These are phyloP conservation scores for Xylaria castorea DNA, from an alignment of 495 filamentous ascomycete genomes.

Conservation along the genomic window DNA sequence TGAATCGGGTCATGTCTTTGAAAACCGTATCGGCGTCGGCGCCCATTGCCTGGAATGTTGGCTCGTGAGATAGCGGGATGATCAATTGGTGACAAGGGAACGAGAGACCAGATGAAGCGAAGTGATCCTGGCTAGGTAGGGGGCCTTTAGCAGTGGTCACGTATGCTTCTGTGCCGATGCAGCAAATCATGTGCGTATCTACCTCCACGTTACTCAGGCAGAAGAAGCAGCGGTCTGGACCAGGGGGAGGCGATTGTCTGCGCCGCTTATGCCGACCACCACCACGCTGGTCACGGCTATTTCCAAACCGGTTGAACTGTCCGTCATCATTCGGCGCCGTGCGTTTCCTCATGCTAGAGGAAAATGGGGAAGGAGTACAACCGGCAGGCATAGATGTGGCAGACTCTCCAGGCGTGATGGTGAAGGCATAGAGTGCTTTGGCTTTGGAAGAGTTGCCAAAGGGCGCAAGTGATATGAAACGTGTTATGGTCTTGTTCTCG, in stretches of 20 bases:
- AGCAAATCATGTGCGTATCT: constrained; percentile 85
- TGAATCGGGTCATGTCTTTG: constrained; percentile 82
- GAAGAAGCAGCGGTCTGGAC: constrained; percentile 88
- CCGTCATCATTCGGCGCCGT: constrained; percentile 61
- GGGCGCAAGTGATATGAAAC: constrained; percentile 86
- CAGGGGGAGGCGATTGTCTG: constrained; percentile 62
- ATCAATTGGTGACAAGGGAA: constrained; percentile 91
- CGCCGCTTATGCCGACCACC: constrained; percentile 63
- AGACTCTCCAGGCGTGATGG: constrained; percentile 66
- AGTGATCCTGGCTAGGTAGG: constrained; percentile 71
- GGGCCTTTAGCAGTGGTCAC: constrained; percentile 92
- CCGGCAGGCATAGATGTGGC: constrained; percentile 65
- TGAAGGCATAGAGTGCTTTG: constrained; percentile 92
- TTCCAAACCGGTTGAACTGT: constrained; percentile 67
- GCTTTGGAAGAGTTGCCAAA: constrained; percentile 74
- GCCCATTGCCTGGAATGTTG: constrained; percentile 62
- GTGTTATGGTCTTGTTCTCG: constrained; percentile 68
- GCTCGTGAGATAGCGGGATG: constrained; percentile 77
- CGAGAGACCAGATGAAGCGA: constrained; percentile 61
- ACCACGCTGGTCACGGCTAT: constrained; percentile 62
- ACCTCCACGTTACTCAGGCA: constrained; percentile 85
- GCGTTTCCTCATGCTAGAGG: constrained; percentile 63
- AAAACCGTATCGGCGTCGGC: constrained; percentile 68
- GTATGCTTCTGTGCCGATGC: constrained; percentile 83
- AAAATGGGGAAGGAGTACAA: constrained; percentile 74